Evolutionary conservation across 306 rosid genomes (phyloP).

Genomic region (Acacia crassicarpa): DNA sequence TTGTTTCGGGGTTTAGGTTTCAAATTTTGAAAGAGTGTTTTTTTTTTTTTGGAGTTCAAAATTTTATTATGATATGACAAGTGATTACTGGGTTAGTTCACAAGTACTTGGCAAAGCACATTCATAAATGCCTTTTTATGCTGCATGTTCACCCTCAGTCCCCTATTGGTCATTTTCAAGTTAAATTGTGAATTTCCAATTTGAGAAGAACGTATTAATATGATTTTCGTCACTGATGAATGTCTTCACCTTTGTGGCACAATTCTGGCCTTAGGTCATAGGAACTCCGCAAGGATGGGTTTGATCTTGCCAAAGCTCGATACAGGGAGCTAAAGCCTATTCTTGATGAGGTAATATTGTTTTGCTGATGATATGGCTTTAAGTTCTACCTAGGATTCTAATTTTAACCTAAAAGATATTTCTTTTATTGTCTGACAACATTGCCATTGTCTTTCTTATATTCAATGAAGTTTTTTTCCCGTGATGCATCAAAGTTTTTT

Average conservation of each 20-base stretch:
- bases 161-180: background rate
- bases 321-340: conserved; percentile 92
- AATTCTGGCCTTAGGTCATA: conserved; percentile 33
- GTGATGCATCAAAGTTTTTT: too few species aligned
- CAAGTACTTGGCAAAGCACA: background rate
- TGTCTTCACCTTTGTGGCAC: conserved; percentile 11
- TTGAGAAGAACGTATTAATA: background rate
- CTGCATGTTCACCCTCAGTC: background rate
- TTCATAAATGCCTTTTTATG: background rate
- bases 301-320: conserved; percentile 90
- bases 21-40: background rate
- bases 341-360: conserved; percentile 82
- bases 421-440: background rate
- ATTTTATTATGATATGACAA: background rate
- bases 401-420: conserved; percentile 1
- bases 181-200: background rate
- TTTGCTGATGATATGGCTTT: background rate
- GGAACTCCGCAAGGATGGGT: conserved; percentile 99
- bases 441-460: background rate
- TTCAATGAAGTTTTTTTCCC: conserved; percentile 8
- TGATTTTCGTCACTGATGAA: conserved; percentile 6
- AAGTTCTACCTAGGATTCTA: background rate
- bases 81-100: background rate
- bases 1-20: background rate
- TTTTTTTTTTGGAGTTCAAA: background rate